Evolutionary conservation across 2,329 filamentous ascomycete species (phyloP).

Genomic region (Myriangium duriaei): DNA sequence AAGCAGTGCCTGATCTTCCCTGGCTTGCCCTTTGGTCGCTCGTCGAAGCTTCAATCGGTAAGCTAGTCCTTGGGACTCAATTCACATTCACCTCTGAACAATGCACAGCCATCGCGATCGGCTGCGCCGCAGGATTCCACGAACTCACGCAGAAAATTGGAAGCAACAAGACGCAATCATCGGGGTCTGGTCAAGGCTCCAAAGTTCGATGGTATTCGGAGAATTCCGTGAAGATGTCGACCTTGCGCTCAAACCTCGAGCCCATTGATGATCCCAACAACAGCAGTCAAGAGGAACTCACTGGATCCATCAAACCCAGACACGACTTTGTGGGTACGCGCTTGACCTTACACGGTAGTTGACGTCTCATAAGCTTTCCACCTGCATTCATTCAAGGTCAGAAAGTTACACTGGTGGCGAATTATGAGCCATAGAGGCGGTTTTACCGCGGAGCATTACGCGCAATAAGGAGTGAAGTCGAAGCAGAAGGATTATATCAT

Average conservation of each 20-base stretch:
- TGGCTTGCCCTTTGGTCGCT: slow-evolving; percentile 7
- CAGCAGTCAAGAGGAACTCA: not conserved
- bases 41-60: slow-evolving; percentile 6
- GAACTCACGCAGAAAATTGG: not conserved
- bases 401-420: no score
- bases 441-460: no score
- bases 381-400: no score
- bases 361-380: no score
- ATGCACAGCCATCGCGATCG: not conserved
- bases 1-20: slow-evolving; percentile 3
- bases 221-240: not conserved
- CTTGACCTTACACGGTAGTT: no score
- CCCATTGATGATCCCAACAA: not conserved
- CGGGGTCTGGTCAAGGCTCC: not conserved
- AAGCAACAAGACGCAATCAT: not conserved
- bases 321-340: not conserved
- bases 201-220: not conserved
- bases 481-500: no score
- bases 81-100: not conserved
- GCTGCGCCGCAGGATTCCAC: not conserved
- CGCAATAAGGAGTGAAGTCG: no score
- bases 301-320: not conserved
- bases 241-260: not conserved
- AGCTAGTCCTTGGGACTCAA: not conserved
- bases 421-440: no score